These are phyloP conservation scores for Colletotrichum kahawae DNA, from an alignment of 2,329 filamentous ascomycete genomes.

Conservation along the genomic window DNA sequence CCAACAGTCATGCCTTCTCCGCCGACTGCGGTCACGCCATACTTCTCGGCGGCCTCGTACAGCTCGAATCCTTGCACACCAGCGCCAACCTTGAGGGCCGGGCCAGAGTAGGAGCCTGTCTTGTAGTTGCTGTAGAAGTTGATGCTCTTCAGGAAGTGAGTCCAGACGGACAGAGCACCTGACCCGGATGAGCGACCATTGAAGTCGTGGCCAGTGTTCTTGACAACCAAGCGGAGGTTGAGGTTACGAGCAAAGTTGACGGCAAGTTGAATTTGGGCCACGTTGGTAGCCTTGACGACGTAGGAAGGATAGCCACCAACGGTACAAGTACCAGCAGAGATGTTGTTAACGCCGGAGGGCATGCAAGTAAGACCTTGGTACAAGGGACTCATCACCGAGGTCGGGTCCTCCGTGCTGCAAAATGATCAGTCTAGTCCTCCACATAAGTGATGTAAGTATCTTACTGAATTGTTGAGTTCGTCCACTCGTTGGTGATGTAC, in stretches of 20 bases:
- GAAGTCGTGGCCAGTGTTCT: slow-evolving; percentile 44
- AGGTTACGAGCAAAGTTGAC: slow-evolving; percentile 22
- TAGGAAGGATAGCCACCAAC: background rate
- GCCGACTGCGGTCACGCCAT: slow-evolving; percentile 54
- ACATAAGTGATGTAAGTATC: background rate
- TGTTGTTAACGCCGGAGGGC: background rate
- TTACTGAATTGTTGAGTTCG: slow-evolving; percentile 27
- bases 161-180: slow-evolving; percentile 42
- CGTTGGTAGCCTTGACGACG: background rate
- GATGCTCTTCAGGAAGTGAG: slow-evolving; percentile 42
- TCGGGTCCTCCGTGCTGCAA: slow-evolving; percentile 38
- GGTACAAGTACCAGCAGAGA: background rate
- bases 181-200: slow-evolving; percentile 39
- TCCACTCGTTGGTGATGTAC: slow-evolving; percentile 31
- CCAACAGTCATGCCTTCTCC: slow-evolving; percentile 63
- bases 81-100: slow-evolving; percentile 57
- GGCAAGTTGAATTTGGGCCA: slow-evolving; percentile 48
- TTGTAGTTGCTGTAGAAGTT: slow-evolving; percentile 42
- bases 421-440: background rate
- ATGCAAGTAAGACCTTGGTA: slow-evolving; percentile 20
- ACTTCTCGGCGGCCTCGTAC: slow-evolving; percentile 51
- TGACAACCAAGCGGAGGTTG: slow-evolving; percentile 55
- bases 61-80: slow-evolving; percentile 56
- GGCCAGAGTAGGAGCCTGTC: slow-evolving; percentile 49
- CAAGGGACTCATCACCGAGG: slow-evolving; percentile 44